Base-by-base conservation (phyloP, 2,329 filamentous ascomycete genomes). In the Neofusicoccum laricinum region DNA sequence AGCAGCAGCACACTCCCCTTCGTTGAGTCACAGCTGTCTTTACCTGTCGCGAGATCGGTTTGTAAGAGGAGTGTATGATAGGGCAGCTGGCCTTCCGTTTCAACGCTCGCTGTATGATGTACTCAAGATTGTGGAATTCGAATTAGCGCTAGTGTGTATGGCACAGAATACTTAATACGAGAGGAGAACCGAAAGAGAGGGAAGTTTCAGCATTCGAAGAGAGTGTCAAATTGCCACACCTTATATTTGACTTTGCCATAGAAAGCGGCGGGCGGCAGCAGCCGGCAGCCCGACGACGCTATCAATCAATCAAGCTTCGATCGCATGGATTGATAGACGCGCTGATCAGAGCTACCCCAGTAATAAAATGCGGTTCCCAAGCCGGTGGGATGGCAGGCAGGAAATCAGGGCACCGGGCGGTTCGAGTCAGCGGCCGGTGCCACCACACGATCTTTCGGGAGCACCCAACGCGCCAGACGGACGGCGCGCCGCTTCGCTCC, bases 71-170 rank as follows among this genome's bases (percentile, higher is more conserved):
- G 55, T 46, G 41, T 59, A 25, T 46, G 40, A 59, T 53, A 30
- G 55, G 53, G 55, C 55, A 36, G 55, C 55, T 46, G 55, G 55
- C 40, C 41, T 34, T 58, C 55, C 41, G 14, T 59, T 59, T 46
- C 41, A 19, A 59, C 55, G n/a, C 41, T 59, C 55, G 38, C 55
- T 57, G 19, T 30, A 7, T 30, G 5, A 30, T 6, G 25, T 40
- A 40, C 36, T 25, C 34, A 25, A 25, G 36, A 25, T n/a, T 19
- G 14, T 30, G 25, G 34, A 48, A 19, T 21, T 40, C 11, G 11
- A 38, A 25, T 17, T 25, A 40, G 34, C 34, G 12, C 12, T 17
- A n/a, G 34, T n/a, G 32, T 6, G n/a, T 17, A 15, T 17, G 7
- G 5, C 25, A 30, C 25, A 30, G 25, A 30, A 30, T 30, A 46